Base-by-base conservation (phyloP, 2,329 filamentous ascomycete genomes). In the Colletotrichum truncatum region DNA sequence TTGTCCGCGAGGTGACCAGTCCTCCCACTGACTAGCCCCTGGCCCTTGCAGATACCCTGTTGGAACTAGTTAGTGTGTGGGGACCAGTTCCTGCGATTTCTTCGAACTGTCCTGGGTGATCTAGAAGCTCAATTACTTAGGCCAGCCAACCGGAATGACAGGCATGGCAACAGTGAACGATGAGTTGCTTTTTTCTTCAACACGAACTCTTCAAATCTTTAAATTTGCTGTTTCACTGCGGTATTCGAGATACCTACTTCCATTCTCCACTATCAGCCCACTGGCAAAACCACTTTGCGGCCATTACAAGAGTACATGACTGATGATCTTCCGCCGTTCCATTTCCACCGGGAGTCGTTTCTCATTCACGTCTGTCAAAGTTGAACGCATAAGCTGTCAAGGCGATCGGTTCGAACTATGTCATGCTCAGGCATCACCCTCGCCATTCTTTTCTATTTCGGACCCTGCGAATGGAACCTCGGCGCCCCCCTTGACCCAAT, bases 371-470 rank as follows among this genome's bases (percentile, higher is more conserved):
- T 39, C 36, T 21, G 39, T 43, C 43, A 46, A 26, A 32, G 6
- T 41, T 11, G 30, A 34, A 30, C 46, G 30, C 14, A 53, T 11
- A 9, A 43, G 18, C 26, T 21, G 38, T n/a, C 11, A 58, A 43
- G 11, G 30, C 18, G 39, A 16, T 25, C n/a, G 11, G 32, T 12
- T 34, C 30, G 39, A n/a, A 21, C 9, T 45, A 43, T n/a, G 21
- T 36, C 43, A 26, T 23, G 57, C 30, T 18, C 26, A 16, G 11
- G 21, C 16, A 26, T 18, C 49, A 25, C 25, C 26, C 48, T 41
- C 30, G 56, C 32, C 39, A 21, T 64, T 54, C 36, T 3, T 7
- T 45, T 62, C 57, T 62, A 56, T 65, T 65, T 65, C 36, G 16
- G 57, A 65, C 48, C 41, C 56, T 25, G 16, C 10, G 26, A 60